Percentiles rank a stretch among this genome's conserved stretches.
phyloP scores from a whole-genome alignment of 306 rosid species.

The Vachellia collinsii region DNA sequence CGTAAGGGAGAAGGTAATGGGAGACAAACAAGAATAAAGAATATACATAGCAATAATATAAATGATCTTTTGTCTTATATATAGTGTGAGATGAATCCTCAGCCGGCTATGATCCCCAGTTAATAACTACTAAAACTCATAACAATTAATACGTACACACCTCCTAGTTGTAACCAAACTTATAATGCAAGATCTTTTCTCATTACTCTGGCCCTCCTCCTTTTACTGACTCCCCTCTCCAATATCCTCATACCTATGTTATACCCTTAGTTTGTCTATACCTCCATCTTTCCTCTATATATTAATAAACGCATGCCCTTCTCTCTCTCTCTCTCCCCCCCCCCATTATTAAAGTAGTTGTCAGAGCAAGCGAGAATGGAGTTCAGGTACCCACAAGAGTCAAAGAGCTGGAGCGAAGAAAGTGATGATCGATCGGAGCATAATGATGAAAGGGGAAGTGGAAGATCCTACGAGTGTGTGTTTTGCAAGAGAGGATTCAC shows the following conservation, averaged over 20 bases:
- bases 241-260: not conserved
- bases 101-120: conserved; percentile 54
- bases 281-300: not conserved
- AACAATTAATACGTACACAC: not conserved
- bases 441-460: conserved; percentile 43
- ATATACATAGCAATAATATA: not conserved
- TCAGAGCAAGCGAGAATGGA: conserved; percentile 38
- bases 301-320: too few species aligned
- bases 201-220: not conserved
- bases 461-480: conserved; percentile 81
- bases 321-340: not conserved
- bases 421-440: conserved; percentile 47
- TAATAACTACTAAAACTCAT: not conserved
- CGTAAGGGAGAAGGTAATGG: conserved; percentile 30
- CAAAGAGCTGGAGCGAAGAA: conserved; percentile 59
- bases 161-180: conserved; percentile 15
- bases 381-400: conserved; percentile 40
- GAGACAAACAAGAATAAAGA: conserved; percentile 35
- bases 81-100: conserved; percentile 26
- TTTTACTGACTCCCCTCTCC: not conserved
- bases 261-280: not conserved
- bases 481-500: conserved; percentile 91
- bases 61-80: not conserved
- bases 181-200: conserved; percentile 33
- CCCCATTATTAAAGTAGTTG: not conserved